These are phyloP conservation scores for Apiospora pterosperma DNA, from an alignment of 2,329 filamentous ascomycete species.

Conservation along the genomic window DNA sequence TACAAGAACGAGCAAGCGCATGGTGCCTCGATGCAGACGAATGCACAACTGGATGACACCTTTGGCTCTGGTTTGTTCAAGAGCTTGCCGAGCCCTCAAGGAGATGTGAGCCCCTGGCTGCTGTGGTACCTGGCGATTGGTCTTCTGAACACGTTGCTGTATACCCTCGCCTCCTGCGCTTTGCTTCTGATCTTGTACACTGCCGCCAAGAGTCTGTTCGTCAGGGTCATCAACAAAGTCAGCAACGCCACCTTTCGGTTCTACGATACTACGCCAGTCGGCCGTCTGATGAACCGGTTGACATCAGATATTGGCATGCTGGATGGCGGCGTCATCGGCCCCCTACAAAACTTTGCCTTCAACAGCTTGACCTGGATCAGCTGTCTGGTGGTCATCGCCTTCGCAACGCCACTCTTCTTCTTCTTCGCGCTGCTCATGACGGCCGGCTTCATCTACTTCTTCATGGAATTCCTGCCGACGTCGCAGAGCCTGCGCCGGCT, in stretches of 20 bases:
- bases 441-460: constrained; percentile 67
- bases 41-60: background rate
- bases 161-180: constrained; percentile 57
- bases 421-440: constrained; percentile 68
- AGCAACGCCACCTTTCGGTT: constrained; percentile 82
- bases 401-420: constrained; percentile 75
- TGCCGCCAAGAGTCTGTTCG: constrained; percentile 74
- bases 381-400: constrained; percentile 73
- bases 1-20: constrained; percentile 43
- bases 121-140: constrained; percentile 67
- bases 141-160: constrained; percentile 48
- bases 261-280: constrained; percentile 86
- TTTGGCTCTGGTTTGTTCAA: constrained; percentile 33
- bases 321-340: constrained; percentile 77
- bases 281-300: constrained; percentile 86
- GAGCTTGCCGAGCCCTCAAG: constrained; percentile 61
- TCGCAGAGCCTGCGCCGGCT: constrained; percentile 80
- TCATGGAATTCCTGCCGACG: constrained; percentile 73
- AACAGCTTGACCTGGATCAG: constrained; percentile 68
- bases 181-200: constrained; percentile 76
- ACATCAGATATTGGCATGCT: constrained; percentile 88
- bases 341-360: constrained; percentile 70
- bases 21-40: constrained; percentile 6
- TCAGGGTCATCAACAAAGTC: constrained; percentile 67
- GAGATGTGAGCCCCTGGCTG: constrained; percentile 72